These are phyloP conservation scores for Chalara sp. DNA, from an alignment of 2,329 filamentous ascomycete species.

Conservation along the genomic window DNA sequence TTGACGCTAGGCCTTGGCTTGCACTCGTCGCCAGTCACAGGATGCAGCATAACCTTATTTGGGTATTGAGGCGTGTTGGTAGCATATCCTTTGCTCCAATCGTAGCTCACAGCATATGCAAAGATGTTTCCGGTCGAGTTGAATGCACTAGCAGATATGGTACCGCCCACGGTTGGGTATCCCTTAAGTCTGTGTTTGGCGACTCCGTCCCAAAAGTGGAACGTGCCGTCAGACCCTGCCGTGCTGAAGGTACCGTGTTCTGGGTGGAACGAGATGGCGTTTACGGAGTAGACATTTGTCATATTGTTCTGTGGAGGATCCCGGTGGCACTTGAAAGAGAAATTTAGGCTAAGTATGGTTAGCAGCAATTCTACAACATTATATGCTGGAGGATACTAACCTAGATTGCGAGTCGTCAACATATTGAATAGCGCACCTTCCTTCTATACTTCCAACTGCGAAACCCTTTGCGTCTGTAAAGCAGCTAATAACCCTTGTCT, in stretches of 20 bases:
- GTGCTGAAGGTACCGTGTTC: conserved; percentile 97
- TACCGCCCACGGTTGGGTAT: conserved; percentile 76
- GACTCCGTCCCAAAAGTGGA: conserved; percentile 95
- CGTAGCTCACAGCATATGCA: conserved; percentile 87
- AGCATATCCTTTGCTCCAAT: conserved; percentile 96
- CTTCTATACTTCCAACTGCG: conserved; percentile 93
- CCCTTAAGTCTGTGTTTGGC: conserved; percentile 86
- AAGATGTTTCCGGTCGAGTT: conserved; percentile 79
- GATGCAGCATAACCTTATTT: conserved; percentile 81
- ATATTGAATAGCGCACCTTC: conserved; percentile 95
- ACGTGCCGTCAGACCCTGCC: conserved; percentile 89
- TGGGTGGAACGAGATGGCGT: conserved; percentile 96
- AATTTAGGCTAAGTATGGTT: conserved; percentile 61
- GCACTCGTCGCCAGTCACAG: conserved; percentile 60
- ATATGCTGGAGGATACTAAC: conserved; percentile 35
- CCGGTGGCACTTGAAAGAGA: conserved; percentile 98
- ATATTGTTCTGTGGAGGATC: conserved; percentile 68
- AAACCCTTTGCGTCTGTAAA: conserved; percentile 90
- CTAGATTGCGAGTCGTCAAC: conserved; percentile 89
- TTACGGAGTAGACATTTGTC: conserved; percentile 89
- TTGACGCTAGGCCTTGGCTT: conserved; percentile 40
- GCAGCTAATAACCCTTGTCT: conserved; percentile 91
- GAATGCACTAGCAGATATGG: conserved; percentile 88
- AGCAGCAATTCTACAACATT: conserved; percentile 1
- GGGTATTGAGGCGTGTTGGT: conserved; percentile 69